A percentile compares a stretch with the other conserved stretches of the same genome.
Evolutionary conservation across 164 flowering plant species (phyloP).

Genomic region (Umbilicus rupestris): DNA sequence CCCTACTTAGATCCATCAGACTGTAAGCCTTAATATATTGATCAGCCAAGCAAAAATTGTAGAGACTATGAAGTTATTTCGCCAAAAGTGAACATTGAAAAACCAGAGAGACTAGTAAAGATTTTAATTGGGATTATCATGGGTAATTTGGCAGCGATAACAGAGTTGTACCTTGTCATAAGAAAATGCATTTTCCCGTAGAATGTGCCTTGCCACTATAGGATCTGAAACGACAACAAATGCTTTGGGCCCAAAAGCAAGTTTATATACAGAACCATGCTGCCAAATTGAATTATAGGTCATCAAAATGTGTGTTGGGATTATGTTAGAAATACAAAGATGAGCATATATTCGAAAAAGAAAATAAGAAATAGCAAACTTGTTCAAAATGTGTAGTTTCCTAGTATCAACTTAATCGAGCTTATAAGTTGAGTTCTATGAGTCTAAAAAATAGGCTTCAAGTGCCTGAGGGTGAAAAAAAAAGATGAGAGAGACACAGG

Average conservation of each 20-base stretch:
- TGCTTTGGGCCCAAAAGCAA: slow-evolving; percentile 95
- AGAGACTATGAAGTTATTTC: neutral
- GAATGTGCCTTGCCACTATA: slow-evolving; percentile 79
- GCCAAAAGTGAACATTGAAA: neutral
- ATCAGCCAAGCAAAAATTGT: neutral
- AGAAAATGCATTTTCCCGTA: slow-evolving; percentile 82
- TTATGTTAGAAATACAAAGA: neutral
- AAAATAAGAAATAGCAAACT: neutral
- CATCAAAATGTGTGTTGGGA: neutral
- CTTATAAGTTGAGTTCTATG: too few relatives aligned
- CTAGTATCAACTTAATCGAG: too few relatives aligned
- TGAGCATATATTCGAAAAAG: neutral
- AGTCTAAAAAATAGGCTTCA: too few relatives aligned
- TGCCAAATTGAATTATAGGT: slow-evolving; percentile 20
- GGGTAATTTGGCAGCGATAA: neutral
- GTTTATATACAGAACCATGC: slow-evolving; percentile 94
- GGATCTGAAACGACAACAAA: slow-evolving; percentile 97
- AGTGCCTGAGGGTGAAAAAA: too few relatives aligned
- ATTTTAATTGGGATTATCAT: too few relatives aligned
- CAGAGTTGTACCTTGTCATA: slow-evolving; percentile 75
- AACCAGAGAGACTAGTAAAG: neutral
- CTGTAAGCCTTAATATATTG: neutral
- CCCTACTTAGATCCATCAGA: slow-evolving; percentile 38
- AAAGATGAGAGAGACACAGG: too few relatives aligned
- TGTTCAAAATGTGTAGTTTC: too few relatives aligned